Evolutionary conservation across 2,329 filamentous ascomycete genomes (phyloP), one percentile per base, ranked within the genome.

Genomic region (Neoarthrinium moseri): DNA sequence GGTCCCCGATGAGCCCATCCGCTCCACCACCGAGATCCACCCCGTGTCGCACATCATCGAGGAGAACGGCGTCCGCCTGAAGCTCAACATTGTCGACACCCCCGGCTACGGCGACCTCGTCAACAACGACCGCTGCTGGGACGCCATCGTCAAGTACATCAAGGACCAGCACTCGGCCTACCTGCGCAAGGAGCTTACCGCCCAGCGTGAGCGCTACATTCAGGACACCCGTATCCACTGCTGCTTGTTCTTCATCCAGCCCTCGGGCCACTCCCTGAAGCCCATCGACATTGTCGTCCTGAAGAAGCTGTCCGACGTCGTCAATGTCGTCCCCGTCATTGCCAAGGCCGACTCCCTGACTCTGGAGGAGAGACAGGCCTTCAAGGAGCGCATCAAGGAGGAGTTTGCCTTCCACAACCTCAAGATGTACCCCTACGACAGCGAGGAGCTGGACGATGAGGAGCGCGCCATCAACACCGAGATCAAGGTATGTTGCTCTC

Each of bases 81-180:
- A 94, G 62, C 80, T 99, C 65, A 99, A 97, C 83, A 99, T 99
- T 65, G 94, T 99, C 64, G 94, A 99, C 69, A 99, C 94, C 54
- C 94, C 94, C 54, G 94, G 94, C 55, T 99, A 99, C 65, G 94
- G 94, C 65, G 94, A 99, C 65, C 84, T 96, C 66, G 94, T 99
- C 73, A 99, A 99, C 83, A 99, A 99, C 73, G 94, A 99, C 77
- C 88, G 94, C 81, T 99, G 94, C 85, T 99, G 94, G 94, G 94
- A 99, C 68, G 94, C 94, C 54, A 99, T 99, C 69, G 92, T 99
- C 80, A 99, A 99, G 80, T 99, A 99, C 76, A 99, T 99, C 82
- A 99, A 99, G 82, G 94, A 99, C 74, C 94, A 99, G 79, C 94
- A 99, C 80, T 96, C 91, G 43, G 92, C 94, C 63, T 99, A 97